phyloP scores from a whole-genome alignment of 805 yeast species.

The Kodamaea leandrae region DNA sequence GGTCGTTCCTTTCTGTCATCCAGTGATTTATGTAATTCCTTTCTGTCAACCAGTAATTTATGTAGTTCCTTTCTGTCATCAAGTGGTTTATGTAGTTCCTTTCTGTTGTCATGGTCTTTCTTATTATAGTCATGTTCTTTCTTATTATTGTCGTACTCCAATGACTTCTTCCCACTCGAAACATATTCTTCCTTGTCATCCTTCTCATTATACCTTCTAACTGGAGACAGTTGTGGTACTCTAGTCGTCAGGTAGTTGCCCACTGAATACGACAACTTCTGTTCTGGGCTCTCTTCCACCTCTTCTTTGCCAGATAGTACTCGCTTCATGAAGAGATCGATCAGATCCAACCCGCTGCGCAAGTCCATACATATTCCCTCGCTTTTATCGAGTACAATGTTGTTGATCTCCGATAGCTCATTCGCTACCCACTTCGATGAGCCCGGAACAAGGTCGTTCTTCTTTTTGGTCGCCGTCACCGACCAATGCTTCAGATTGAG shows the following conservation, averaged over 20 bases:
- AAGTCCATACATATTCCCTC: conserved; percentile 41
- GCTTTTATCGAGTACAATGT: conserved; percentile 33
- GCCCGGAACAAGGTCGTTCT: conserved; percentile 43
- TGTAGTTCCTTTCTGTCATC: too few species aligned
- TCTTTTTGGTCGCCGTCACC: conserved; percentile 9
- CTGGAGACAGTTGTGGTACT: neutral
- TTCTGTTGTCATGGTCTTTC: too few species aligned
- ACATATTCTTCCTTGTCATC: neutral
- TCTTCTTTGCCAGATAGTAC: conserved; percentile 15
- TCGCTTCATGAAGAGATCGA: conserved; percentile 41
- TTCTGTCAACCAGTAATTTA: too few species aligned
- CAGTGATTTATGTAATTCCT: too few species aligned
- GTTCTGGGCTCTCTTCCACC: neutral
- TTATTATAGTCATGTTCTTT: too few species aligned
- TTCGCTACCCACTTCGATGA: conserved; percentile 50
- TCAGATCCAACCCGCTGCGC: conserved; percentile 37
- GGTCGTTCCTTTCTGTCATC: too few species aligned
- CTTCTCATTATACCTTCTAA: neutral
- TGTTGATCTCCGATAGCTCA: conserved; percentile 41
- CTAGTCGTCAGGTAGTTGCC: too few species aligned
- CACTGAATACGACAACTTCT: too few species aligned
- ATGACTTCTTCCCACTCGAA: neutral
- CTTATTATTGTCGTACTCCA: too few species aligned
- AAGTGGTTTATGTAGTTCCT: too few species aligned
- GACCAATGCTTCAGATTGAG: conserved; percentile 10